Evolutionary conservation across 2,329 filamentous ascomycete species (phyloP), one percentile per base, ranked within the genome.

Genomic region (Calonectria crousiana): DNA sequence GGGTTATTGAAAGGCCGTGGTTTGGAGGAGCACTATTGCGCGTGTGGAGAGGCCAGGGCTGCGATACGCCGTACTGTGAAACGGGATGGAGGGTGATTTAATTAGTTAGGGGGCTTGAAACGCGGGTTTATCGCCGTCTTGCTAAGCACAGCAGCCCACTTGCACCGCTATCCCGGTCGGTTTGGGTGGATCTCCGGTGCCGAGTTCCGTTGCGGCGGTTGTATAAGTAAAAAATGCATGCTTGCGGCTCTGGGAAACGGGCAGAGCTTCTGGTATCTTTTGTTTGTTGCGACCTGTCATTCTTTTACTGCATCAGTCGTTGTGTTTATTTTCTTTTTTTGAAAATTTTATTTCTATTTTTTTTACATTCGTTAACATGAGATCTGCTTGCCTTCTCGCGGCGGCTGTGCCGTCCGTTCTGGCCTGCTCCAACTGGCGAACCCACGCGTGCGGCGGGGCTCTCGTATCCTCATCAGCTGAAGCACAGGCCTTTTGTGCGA

Each of bases 351-450:
- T 32, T 32, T 32, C 4, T 11, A 34, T 34, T 20, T n/a, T 44
- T 36, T 58, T 60, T 28, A 20, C 56, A 41, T 62, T 62, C 36
- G 36, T 11, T 41, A 20, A 32, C 0, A 73, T 73, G 71, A 73
- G 69, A 58, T 64, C 71, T 20, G 53, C 47, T 34, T 66, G 47
- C 23, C 71, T 73, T 64, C 36, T 73, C 20, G 36, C 70, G 38
- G 71, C 66, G 71, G 71, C 71, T 73, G 71, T 73, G 71, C 71
- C 71, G 66, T 69, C 65, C 30, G 71, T 44, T 30, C 49, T 69
- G 6, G 28, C 49, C 49, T 73, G 71, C n/a, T 62, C 56, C 34
- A 62, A 62, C 56, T 62, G 56, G 56, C 38, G 23, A 62, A 44
- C 56, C 14, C 56, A 62, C 38, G 66, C 71, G 2, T 69, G 71